These are phyloP conservation scores for Filobasidium floriforme DNA, from an alignment of 768 basidiomycete genomes.

Conservation along the genomic window DNA sequence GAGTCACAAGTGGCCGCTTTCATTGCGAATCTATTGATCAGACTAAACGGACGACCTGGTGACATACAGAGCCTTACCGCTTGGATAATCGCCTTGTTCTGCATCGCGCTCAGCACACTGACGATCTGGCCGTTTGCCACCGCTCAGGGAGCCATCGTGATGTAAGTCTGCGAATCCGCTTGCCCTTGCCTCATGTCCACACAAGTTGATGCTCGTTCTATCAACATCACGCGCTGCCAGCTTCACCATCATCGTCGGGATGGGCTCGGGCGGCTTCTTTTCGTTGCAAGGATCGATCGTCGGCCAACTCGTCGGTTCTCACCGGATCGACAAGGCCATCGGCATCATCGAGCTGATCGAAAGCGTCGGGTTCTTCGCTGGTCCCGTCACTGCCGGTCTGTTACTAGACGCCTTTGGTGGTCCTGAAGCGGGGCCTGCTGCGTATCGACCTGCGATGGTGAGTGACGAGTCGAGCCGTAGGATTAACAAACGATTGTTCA, in stretches of 20 bases:
- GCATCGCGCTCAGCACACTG: slow-evolving; percentile 12
- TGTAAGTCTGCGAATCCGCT: neutral
- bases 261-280: slow-evolving; percentile 28
- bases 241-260: slow-evolving; percentile 18
- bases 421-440: slow-evolving; percentile 16
- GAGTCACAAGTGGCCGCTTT: neutral
- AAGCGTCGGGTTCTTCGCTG: slow-evolving; percentile 25
- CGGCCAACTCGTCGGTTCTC: slow-evolving; percentile 21
- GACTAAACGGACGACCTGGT: too few relatives aligned
- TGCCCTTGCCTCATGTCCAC: neutral
- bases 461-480: slow-evolving; percentile 1
- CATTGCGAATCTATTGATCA: too few relatives aligned
- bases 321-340: slow-evolving; percentile 23
- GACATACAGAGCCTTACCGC: slow-evolving; percentile 7
- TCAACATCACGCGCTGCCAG: neutral
- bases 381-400: slow-evolving; percentile 24
- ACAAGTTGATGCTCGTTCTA: neutral
- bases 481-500: too few relatives aligned
- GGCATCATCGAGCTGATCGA: slow-evolving; percentile 20
- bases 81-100: slow-evolving; percentile 8
- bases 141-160: neutral
- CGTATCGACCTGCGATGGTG: slow-evolving; percentile 27
- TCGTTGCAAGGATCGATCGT: slow-evolving; percentile 25
- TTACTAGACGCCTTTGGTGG: slow-evolving; percentile 29
- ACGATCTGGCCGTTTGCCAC: slow-evolving; percentile 15